Percentiles rank a stretch among this genome's conserved stretches.
Conservation (phyloP, 2,329 filamentous ascomycete species). For the Fusarium sp. region DNA sequence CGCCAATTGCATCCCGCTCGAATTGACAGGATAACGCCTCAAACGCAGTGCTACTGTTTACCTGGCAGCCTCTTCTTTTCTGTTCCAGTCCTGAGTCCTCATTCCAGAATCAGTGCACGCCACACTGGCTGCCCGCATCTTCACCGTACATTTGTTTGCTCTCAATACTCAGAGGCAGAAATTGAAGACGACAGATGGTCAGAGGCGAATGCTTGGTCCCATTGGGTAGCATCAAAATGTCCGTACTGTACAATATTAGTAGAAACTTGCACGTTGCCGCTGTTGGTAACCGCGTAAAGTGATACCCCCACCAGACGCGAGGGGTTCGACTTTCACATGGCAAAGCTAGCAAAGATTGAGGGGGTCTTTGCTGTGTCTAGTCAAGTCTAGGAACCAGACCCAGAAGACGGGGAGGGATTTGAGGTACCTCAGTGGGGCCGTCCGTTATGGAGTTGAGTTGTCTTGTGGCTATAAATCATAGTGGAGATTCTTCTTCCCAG, state of each 20-base stretch:
- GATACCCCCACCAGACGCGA: constrained; percentile 10
- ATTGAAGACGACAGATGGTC: neutral
- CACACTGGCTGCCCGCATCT: neutral
- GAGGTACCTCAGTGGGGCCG: constrained; percentile 29
- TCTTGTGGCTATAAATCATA: constrained; percentile 8
- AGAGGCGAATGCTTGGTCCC: neutral
- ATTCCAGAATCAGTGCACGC: neutral
- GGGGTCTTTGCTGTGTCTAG: constrained; percentile 15
- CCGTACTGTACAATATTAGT: neutral
- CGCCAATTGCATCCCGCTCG: constrained; percentile 20
- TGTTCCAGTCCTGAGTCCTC: neutral
- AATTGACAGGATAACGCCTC: constrained; percentile 10
- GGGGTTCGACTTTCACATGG: constrained; percentile 34
- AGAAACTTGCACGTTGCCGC: constrained; percentile 24
- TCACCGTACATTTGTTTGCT: constrained; percentile 12
- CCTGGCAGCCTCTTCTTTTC: neutral
- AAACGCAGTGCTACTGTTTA: constrained; percentile 10
- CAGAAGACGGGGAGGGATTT: constrained; percentile 8
- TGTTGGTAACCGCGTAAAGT: constrained; percentile 24
- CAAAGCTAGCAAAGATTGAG: constrained; percentile 6
- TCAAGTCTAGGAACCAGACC: constrained; percentile 30
- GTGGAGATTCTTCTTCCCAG: constrained; percentile 22
- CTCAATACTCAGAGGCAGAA: neutral
- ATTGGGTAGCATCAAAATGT: neutral
- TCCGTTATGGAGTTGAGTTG: constrained; percentile 33